Conservation (phyloP, 169 alveolate species). For the Babesia ovata region DNA sequence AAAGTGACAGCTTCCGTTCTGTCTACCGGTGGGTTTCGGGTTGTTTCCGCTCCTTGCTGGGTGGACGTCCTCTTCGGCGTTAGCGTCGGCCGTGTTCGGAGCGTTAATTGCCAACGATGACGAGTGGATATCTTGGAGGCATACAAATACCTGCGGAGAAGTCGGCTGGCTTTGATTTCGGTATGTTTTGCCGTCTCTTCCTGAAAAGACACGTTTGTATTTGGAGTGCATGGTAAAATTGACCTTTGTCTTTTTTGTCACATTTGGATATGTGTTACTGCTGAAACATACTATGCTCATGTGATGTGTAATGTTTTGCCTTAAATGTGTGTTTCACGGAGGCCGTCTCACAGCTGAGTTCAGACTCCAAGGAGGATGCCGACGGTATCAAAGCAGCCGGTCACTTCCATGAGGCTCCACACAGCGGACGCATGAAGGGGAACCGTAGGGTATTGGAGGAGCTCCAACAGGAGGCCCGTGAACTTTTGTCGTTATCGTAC, state of each 20-base stretch:
- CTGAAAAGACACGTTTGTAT: background rate
- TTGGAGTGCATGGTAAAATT: background rate
- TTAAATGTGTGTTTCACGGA: background rate
- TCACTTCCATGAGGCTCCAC: background rate
- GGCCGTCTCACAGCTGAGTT: background rate
- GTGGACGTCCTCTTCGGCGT: background rate
- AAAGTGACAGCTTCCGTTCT: too few relatives aligned
- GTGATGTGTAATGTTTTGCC: background rate
- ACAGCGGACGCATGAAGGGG: background rate
- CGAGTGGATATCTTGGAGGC: background rate
- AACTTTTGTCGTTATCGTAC: conserved; percentile 35
- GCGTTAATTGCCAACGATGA: background rate
- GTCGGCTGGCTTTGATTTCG: conserved; percentile 6
- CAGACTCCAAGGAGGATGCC: background rate
- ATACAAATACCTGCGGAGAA: background rate
- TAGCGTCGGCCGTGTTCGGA: background rate
- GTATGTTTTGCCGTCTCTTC: conserved; percentile 9
- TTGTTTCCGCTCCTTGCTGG: too few relatives aligned
- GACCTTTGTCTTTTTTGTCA: background rate
- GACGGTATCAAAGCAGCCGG: background rate
- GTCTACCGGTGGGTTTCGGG: too few relatives aligned
- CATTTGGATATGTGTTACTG: background rate
- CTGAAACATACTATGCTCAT: background rate
- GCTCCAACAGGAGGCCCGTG: conserved; percentile 35
- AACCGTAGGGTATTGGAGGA: conserved; percentile 19